Evolutionary conservation across 257 asterid species (phyloP).

Genomic region (Solanum bulbocastanum): DNA sequence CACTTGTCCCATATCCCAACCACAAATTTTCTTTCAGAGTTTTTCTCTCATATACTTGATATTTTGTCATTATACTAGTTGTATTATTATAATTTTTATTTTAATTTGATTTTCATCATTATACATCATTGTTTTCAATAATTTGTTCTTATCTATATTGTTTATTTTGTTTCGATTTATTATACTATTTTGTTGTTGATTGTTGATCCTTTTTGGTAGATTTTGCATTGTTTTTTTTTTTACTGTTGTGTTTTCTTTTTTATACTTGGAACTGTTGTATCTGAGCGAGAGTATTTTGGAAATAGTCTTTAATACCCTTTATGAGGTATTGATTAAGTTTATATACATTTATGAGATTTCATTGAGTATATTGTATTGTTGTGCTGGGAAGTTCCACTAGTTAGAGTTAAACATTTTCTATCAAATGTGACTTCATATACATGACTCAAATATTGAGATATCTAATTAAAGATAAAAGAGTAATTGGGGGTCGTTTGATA

Average conservation of each 20-base stretch:
- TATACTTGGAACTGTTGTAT: rapidly evolving
- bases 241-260: no score
- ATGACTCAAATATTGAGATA: background rate
- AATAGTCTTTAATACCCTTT: background rate
- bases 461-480: background rate
- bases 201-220: background rate
- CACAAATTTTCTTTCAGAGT: background rate
- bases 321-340: background rate
- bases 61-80: no score
- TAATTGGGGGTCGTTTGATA: no score
- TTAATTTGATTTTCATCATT: background rate
- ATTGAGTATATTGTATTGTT: background rate
- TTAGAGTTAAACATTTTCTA: background rate
- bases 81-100: no score
- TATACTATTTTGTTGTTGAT: no score
- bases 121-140: background rate
- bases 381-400: background rate
- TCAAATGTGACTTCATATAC: background rate
- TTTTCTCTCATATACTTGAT: no score
- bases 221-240: background rate
- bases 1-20: background rate
- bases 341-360: no score
- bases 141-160: background rate
- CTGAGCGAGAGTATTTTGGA: background rate
- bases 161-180: background rate